These are phyloP conservation scores for Cornus suecica DNA, from an alignment of 148 eudicot genomes.

Conservation along the genomic window DNA sequence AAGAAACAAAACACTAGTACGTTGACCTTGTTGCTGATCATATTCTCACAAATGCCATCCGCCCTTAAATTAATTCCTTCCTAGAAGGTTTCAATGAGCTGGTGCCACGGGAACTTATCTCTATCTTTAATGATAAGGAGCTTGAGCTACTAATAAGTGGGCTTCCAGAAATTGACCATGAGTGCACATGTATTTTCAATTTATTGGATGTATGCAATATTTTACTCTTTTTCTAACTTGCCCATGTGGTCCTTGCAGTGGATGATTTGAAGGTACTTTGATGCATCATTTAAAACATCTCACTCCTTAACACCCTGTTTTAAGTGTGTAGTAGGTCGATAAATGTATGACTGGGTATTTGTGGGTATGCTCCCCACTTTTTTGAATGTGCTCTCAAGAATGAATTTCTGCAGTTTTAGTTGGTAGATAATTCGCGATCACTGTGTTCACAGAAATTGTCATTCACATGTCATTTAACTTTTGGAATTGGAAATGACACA, in stretches of 20 bases:
- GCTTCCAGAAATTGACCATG: conserved; percentile 96
- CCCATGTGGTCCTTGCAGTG: conserved; percentile 49
- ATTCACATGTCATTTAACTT: too few species aligned
- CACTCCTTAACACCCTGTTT: not conserved
- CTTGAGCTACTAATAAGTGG: conserved; percentile 97
- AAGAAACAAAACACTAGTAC: conserved; percentile 96
- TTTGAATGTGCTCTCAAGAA: too few species aligned
- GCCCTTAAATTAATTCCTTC: conserved; percentile 96
- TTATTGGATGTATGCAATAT: not conserved
- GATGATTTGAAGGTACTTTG: conserved; percentile 87
- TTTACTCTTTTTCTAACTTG: not conserved
- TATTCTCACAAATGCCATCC: conserved; percentile 92
- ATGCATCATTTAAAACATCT: not conserved
- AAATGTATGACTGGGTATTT: conserved; percentile 2
- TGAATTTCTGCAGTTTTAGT: too few species aligned
- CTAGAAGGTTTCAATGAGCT: conserved; percentile 89
- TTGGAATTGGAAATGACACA: too few species aligned
- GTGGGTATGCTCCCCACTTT: not conserved
- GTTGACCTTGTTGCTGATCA: conserved; percentile 99
- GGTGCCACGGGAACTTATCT: conserved; percentile 83
- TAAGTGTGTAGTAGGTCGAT: not conserved
- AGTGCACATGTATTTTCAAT: conserved; percentile 29
- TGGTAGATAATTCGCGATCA: too few species aligned
- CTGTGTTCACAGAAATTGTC: too few species aligned
- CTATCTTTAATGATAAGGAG: conserved; percentile 94